Conservation (phyloP, 2,329 filamentous ascomycete species). For the Emergomyces orientalis region DNA sequence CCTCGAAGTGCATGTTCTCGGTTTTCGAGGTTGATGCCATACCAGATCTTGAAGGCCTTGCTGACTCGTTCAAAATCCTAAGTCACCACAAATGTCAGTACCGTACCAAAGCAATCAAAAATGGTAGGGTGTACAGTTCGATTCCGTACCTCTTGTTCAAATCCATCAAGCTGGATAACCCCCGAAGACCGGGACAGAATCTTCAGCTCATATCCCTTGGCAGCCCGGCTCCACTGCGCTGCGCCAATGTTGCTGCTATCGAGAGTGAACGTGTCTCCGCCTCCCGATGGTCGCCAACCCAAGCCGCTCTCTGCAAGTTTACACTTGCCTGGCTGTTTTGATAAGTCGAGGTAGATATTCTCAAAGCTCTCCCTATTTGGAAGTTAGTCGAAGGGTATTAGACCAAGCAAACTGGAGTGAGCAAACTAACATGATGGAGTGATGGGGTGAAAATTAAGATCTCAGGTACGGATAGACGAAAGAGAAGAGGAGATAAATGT, state of each 20-base stretch:
- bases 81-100: conserved; percentile 14
- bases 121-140: not conserved
- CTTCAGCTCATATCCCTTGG: conserved; percentile 89
- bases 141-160: conserved; percentile 62
- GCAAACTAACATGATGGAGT: conserved; percentile 13
- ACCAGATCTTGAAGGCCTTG: conserved; percentile 98
- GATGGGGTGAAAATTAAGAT: not conserved
- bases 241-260: conserved; percentile 74
- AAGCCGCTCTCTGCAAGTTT: conserved; percentile 89
- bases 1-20: conserved; percentile 90
- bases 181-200: conserved; percentile 75
- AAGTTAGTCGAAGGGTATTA: conserved; percentile 6
- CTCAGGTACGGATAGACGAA: not conserved
- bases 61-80: conserved; percentile 79
- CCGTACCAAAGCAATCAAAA: not conserved
- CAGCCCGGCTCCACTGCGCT: conserved; percentile 90
- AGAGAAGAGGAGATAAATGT: not conserved
- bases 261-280: conserved; percentile 87
- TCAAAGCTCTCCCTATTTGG: conserved; percentile 76
- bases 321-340: conserved; percentile 84
- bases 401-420: not conserved
- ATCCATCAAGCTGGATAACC: conserved; percentile 89
- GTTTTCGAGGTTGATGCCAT: conserved; percentile 82
- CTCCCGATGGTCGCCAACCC: conserved; percentile 84
- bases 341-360: conserved; percentile 92